Base-by-base conservation (phyloP, 2,329 filamentous ascomycete species). In the Ceratocystis alfenasii region DNA sequence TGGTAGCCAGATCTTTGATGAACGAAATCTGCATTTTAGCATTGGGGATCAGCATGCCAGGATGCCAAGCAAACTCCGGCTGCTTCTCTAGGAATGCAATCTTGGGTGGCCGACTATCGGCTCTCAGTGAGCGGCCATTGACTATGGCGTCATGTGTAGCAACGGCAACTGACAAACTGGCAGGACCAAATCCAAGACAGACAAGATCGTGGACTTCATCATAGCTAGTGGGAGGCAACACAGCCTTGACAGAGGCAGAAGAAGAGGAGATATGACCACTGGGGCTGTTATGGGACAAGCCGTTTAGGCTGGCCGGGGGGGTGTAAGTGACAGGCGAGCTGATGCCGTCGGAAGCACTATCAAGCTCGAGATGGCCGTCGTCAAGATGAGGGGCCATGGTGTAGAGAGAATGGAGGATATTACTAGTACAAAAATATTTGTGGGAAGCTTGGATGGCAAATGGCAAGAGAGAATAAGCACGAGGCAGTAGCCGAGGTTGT, bases 11-110 rank as follows among this genome's bases (percentile, higher is more conserved):
- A 74, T 97, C 93, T 78, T 97, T 97, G 78, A 97, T 83, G 78
- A 96, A 97, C 8, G 90, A 95, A 71, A 97, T 97, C 74, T 97
- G 93, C 93, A 97, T 97, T 77, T 88, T 91, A 64, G 92, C 89
- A 4, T 91, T 92, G 0, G 91, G 90, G 2, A 97, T 83, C 67
- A 96, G 84, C 93, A 97, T 97, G 68, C 93, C 93, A 0, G 90
- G 86, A 75, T 97, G 93, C 93, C 93, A 97, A 67, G 88, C 85
- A 73, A 97, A 97, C 61, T 81, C 78, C 41, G 79, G 73, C 76
- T 97, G 93, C 75, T 89, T 88, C 78, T 97, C 93, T 28, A 97
- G 77, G 76, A 96, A 97, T 57, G 89, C 82, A 2, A 95, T 86
- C 73, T 88, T 90, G 61, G 90, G 88, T 67, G 79, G 75, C 72